Conservation (phyloP, 2,329 filamentous ascomycete genomes). For the Fusarium udum region DNA sequence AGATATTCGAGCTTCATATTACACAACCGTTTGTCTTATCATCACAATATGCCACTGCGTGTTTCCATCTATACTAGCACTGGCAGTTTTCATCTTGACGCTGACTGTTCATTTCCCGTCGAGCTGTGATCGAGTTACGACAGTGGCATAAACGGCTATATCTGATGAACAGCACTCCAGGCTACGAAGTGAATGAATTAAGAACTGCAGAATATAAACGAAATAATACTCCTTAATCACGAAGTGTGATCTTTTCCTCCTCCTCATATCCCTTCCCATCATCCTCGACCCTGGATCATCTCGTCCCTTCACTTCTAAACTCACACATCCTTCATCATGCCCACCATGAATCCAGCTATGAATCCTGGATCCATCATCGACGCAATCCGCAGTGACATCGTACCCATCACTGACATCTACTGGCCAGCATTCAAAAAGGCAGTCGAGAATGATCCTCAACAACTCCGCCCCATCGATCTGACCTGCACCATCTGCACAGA, state of each 20-base stretch:
- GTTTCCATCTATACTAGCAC: rapidly evolving
- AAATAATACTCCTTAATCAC: too few relatives aligned
- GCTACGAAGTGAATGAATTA: not conserved
- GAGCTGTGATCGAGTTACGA: not conserved
- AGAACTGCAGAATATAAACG: not conserved
- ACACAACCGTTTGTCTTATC: not conserved
- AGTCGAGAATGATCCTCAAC: not conserved
- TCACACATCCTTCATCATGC: not conserved
- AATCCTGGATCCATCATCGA: not conserved
- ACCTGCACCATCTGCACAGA: not conserved
- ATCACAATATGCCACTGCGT: rapidly evolving
- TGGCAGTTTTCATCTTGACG: not conserved
- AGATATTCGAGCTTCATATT: not conserved
- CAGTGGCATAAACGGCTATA: not conserved
- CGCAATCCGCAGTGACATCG: not conserved
- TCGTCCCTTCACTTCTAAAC: not conserved
- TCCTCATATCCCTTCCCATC: not conserved
- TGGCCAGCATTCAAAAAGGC: not conserved
- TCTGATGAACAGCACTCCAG: not conserved
- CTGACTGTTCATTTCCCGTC: too few relatives aligned
- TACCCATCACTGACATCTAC: not conserved
- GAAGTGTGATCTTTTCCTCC: rapidly evolving
- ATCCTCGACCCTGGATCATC: not conserved
- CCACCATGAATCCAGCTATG: not conserved
- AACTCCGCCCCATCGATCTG: not conserved